Percentiles rank a stretch among this genome's conserved stretches.
Conservation (phyloP, 1,139 yeast genomes). For the Taiozyma sp. region DNA sequence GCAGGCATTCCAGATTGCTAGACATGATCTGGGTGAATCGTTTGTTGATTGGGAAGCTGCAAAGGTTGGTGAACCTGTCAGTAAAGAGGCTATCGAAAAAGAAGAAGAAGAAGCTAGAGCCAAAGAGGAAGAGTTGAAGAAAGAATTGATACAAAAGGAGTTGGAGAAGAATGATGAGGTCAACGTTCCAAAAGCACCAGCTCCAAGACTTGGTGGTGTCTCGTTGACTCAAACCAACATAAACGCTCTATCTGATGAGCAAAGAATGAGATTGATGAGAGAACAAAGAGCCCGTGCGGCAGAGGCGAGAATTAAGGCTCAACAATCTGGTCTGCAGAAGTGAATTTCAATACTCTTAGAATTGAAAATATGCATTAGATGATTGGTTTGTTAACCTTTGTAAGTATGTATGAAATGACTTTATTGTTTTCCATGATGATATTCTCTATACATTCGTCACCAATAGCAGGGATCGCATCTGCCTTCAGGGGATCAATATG, state of each 20-base stretch:
- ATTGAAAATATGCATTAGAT: not conserved
- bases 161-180: slow-evolving; percentile 8
- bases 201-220: slow-evolving; percentile 25
- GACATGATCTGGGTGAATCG: slow-evolving; percentile 63
- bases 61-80: slow-evolving; percentile 58
- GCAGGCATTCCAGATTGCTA: slow-evolving; percentile 61
- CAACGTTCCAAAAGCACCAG: slow-evolving; percentile 18
- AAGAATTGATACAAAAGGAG: slow-evolving; percentile 29
- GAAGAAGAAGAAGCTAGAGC: slow-evolving; percentile 36
- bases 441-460: slow-evolving; percentile 18
- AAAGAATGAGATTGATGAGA: slow-evolving; percentile 72
- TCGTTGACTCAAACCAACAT: slow-evolving; percentile 24
- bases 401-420: slow-evolving; percentile 15
- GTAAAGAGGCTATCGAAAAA: slow-evolving; percentile 57
- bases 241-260: slow-evolving; percentile 53
- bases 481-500: slow-evolving; percentile 47
- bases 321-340: slow-evolving; percentile 4
- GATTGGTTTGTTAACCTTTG: slow-evolving; percentile 19
- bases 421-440: slow-evolving; percentile 9
- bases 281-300: slow-evolving; percentile 97
- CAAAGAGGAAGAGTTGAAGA: slow-evolving; percentile 24
- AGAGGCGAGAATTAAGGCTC: slow-evolving; percentile 63
- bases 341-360: not conserved
- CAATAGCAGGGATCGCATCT: slow-evolving; percentile 19
- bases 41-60: slow-evolving; percentile 66